Evolutionary conservation across 371 early-diverging fungal genomes (phyloP), one percentile per base, ranked within the genome.

Genomic region (Blakeslea trispora): DNA sequence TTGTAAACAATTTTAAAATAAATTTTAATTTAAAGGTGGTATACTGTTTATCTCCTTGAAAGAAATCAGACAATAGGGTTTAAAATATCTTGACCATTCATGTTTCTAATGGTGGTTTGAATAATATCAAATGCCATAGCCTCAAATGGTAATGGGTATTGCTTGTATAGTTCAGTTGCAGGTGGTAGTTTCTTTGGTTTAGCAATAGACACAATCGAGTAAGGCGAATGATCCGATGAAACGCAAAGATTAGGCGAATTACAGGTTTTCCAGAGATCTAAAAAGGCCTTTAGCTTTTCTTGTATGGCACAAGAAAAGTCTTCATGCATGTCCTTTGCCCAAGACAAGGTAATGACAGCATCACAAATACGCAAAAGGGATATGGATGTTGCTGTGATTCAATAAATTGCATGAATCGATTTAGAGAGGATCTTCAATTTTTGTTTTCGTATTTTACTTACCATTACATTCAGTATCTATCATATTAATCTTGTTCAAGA

Each of bases 51-150:
- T n/a, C n/a, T n/a, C n/a, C n/a, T n/a, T n/a, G n/a, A n/a, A n/a
- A n/a, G n/a, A n/a, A n/a, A n/a, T n/a, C 7, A 28, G 7, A 28
- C 7, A 37, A 37, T 37, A 37, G 37, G 11, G 37, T 37, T 10
- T 37, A 37, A 37, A 13, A 37, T 14, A 10, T 10, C 13, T 17
- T 40, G 15, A 5, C 47, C 9, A 11, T 28, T 15, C 43, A 55
- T 22, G 6, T 34, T 1, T 49, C 15, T 43, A 6, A 56, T 39
- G 15, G 57, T 19, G 0, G 42, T 45, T 6, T 42, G 32, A 9
- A 65, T 44, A 1, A 59, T 14, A 48, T 65, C 65, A 56, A 40
- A 60, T 5, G 56, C 10, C 5, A 65, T 28, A 15, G 65, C 65
- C 22, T 52, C 53, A 15, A 39, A 46, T 1, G 65, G 65, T 28